Conservation (phyloP, 75 land plant genomes). For the Chamaecyparis obtusa region DNA sequence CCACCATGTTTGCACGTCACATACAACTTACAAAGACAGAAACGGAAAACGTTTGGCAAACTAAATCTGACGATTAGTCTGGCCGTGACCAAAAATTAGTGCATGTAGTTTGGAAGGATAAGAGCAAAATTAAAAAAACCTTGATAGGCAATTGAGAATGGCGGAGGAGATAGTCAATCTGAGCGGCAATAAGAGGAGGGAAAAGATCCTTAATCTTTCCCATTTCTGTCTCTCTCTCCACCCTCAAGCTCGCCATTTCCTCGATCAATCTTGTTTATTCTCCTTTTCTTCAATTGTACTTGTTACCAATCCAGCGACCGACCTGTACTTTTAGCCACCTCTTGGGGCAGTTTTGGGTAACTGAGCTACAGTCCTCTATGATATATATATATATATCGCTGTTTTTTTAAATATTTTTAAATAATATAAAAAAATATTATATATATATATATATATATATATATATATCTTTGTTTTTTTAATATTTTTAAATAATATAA, state of each 20-base stretch:
- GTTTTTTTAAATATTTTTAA: too few relatives aligned
- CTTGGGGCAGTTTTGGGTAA: too few relatives aligned
- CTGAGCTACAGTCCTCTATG: too few relatives aligned
- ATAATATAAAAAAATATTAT: too few relatives aligned
- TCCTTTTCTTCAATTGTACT: not conserved
- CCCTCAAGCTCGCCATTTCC: not conserved
- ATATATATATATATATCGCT: too few relatives aligned
- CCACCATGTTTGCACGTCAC: too few relatives aligned
- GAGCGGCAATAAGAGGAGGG: constrained; percentile 46
- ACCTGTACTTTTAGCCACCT: too few relatives aligned
- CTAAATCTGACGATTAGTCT: not conserved
- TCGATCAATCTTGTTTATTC: not conserved
- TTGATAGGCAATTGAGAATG: constrained; percentile 42
- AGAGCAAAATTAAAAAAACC: constrained; percentile 14
- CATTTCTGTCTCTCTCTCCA: not conserved
- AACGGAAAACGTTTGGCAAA: not conserved
- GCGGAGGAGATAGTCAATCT: constrained; percentile 46
- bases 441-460: too few relatives aligned
- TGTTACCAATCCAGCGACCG: too few relatives aligned
- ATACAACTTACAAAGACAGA: not conserved
- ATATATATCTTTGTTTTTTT: too few relatives aligned
- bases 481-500: too few relatives aligned
- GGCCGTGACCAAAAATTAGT: not conserved
- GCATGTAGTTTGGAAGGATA: too few relatives aligned
- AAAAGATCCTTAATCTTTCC: constrained; percentile 8